Percentiles rank a stretch among this genome's conserved stretches.
phyloP scores from a whole-genome alignment of 305 asterid genomes.

The Solanum aculeatissimum region DNA sequence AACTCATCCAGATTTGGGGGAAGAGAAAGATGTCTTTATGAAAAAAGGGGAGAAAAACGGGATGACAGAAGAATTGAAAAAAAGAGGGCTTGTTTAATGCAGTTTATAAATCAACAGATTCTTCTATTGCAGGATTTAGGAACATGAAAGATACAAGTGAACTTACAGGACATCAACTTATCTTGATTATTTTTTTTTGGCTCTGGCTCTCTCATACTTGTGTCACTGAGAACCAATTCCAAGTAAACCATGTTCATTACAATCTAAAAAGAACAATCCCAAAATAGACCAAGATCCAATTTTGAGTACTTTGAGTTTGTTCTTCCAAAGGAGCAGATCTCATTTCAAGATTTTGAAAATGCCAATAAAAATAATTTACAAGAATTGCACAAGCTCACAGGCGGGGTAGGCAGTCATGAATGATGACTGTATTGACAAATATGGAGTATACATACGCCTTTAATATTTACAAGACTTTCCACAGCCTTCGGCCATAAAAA shows the following conservation, averaged over 20 bases:
- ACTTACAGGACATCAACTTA: not conserved
- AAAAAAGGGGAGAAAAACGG: too few relatives aligned
- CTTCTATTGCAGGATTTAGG: not conserved
- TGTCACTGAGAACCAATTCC: not conserved
- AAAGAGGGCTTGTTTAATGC: not conserved
- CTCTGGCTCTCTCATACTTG: not conserved
- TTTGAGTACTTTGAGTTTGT: not conserved
- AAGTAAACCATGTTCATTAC: not conserved
- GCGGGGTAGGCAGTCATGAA: slow-evolving; percentile 1
- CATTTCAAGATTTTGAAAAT: not conserved
- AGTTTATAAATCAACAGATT: not conserved
- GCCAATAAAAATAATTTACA: slow-evolving; percentile 4
- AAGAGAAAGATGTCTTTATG: too few relatives aligned
- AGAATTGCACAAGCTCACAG: slow-evolving; percentile 6
- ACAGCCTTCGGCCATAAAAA: slow-evolving; percentile 59
- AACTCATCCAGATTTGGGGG: too few relatives aligned
- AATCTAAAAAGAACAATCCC: not conserved
- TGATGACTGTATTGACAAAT: slow-evolving; percentile 8
- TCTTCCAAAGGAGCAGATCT: not conserved
- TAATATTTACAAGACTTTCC: slow-evolving; percentile 48
- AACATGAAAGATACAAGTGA: not conserved
- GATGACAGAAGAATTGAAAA: not conserved
- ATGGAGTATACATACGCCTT: slow-evolving; percentile 9
- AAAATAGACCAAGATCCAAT: not conserved
- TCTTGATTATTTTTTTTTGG: not conserved